phyloP scores from a whole-genome alignment of 106 monocot species.

The Dendrobium nobile region DNA sequence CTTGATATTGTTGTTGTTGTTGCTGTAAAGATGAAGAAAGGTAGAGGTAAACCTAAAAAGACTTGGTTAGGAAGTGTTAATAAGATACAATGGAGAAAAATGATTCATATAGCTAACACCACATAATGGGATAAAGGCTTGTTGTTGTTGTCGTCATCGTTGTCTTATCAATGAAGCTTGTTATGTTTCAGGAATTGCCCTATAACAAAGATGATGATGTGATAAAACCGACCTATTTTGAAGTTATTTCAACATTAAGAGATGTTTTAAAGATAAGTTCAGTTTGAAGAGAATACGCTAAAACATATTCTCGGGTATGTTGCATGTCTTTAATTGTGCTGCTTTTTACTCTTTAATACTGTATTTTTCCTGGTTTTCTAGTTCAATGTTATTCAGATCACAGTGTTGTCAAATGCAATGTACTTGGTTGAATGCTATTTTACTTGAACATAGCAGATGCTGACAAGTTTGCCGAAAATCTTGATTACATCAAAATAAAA shows the following conservation, averaged over 20 bases:
- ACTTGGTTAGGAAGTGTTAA: too few species aligned
- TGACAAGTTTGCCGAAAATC: neutral
- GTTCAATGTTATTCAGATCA: neutral
- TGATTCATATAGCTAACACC: too few species aligned
- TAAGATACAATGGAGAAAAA: too few species aligned
- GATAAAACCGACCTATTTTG: conserved; percentile 93
- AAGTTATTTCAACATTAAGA: conserved; percentile 92
- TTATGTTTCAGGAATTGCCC: conserved; percentile 63
- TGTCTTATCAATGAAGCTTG: neutral
- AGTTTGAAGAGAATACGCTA: conserved; percentile 94
- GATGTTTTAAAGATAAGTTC: conserved; percentile 86
- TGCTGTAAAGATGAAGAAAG: too few species aligned
- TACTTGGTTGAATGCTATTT: neutral
- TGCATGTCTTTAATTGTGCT: neutral
- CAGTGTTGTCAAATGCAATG: neutral
- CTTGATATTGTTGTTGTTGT: too few species aligned
- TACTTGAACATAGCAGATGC: neutral
- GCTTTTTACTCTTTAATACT: neutral
- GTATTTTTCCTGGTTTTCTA: neutral
- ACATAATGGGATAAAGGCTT: too few species aligned
- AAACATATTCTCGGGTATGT: conserved; percentile 77
- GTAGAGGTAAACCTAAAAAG: too few species aligned
- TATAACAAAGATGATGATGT: conserved; percentile 95
- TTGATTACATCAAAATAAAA: neutral
- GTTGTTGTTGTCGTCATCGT: too few species aligned